A percentile compares a stretch with the other conserved stretches of the same genome.
Conservation (phyloP, 495 filamentous ascomycete species). For the Viridothelium virens region DNA sequence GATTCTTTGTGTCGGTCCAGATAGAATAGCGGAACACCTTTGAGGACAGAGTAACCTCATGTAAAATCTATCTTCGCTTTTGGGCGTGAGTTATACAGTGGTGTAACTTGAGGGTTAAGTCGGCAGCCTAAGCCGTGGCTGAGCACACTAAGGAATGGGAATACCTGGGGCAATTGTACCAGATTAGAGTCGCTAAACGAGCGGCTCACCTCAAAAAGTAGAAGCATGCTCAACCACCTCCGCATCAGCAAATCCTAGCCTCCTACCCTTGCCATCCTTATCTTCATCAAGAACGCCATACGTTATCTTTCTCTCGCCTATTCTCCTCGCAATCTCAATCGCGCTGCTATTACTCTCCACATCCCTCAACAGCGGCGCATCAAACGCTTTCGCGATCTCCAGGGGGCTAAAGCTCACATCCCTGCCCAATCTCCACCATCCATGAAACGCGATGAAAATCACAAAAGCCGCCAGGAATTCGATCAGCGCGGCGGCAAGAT, state of each 20-base stretch:
- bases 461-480: conserved; percentile 18
- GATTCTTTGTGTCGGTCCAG: background rate
- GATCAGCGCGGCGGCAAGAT: conserved; percentile 15
- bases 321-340: conserved; percentile 21
- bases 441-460: conserved; percentile 27
- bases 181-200: conserved; percentile 9
- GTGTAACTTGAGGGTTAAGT: too few relatives aligned
- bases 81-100: too few relatives aligned
- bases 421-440: conserved; percentile 33
- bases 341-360: conserved; percentile 23
- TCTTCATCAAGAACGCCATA: conserved; percentile 14
- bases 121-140: too few relatives aligned
- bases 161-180: background rate
- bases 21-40: background rate
- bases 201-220: conserved; percentile 5
- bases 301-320: conserved; percentile 24
- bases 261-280: conserved; percentile 11
- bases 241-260: conserved; percentile 11
- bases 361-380: conserved; percentile 24
- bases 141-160: background rate
- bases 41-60: too few relatives aligned
- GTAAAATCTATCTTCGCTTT: too few relatives aligned
- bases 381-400: conserved; percentile 33
- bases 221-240: conserved; percentile 6
- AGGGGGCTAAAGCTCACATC: conserved; percentile 28